These are phyloP conservation scores for Cyberlindnera maritima DNA, from an alignment of 805 yeast genomes.

Conservation along the genomic window DNA sequence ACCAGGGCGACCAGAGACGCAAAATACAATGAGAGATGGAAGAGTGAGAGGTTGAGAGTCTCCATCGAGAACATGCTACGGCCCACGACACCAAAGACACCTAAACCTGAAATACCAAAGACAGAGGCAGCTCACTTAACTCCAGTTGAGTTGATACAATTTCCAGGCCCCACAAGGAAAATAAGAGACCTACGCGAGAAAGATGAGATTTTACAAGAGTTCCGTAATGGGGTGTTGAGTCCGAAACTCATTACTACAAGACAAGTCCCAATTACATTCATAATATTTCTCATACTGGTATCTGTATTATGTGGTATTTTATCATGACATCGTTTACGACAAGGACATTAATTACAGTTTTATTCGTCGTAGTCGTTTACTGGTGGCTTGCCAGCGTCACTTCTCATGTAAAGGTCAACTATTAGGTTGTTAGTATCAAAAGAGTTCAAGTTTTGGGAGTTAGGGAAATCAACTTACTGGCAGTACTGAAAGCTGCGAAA, in stretches of 20 bases:
- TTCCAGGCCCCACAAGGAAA: neutral
- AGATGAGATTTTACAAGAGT: conserved; percentile 4
- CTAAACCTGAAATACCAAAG: neutral
- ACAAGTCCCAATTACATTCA: neutral
- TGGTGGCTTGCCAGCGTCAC: conserved; percentile 84
- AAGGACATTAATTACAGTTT: neutral
- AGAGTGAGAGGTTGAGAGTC: conserved; percentile 1
- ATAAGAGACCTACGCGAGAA: conserved; percentile 3
- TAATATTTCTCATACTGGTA: neutral
- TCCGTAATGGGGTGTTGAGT: neutral
- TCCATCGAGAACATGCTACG: conserved; percentile 4
- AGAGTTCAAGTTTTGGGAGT: neutral
- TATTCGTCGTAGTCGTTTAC: conserved; percentile 76
- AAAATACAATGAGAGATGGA: neutral
- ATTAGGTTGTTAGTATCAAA: conserved; percentile 1
- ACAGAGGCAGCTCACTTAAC: neutral
- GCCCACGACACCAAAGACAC: neutral
- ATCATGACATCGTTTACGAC: conserved; percentile 2
- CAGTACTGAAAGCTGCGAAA: conserved; percentile 92
- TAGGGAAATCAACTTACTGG: conserved; percentile 33
- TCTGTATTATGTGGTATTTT: conserved; percentile 2
- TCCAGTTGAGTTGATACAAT: neutral
- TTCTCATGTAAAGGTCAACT: conserved; percentile 78
- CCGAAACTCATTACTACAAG: too few relatives aligned
- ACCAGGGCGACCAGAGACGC: neutral